phyloP scores from a whole-genome alignment of 1,284 basidiomycete genomes.

The Porogramme epimiltina region DNA sequence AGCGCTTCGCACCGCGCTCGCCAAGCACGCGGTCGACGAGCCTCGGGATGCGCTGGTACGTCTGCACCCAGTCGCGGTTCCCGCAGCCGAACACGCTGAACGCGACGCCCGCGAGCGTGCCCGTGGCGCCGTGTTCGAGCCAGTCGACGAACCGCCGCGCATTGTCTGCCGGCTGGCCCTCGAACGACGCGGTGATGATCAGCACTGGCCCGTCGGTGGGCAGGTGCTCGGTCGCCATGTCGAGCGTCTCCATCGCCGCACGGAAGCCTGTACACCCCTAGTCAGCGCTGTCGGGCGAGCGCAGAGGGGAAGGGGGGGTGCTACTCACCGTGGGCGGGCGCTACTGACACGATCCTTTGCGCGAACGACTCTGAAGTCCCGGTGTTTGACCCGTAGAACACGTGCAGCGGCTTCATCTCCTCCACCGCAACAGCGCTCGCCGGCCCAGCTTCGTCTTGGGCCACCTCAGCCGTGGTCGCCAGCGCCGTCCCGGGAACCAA shows the following conservation, averaged over 20 bases:
- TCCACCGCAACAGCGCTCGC: neutral
- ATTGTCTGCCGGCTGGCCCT: slow-evolving; percentile 53
- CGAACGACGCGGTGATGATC: slow-evolving; percentile 52
- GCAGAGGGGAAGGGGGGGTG: neutral
- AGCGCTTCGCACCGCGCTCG: slow-evolving; percentile 40
- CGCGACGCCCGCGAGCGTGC: slow-evolving; percentile 36
- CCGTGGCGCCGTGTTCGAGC: slow-evolving; percentile 32
- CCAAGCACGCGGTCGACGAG: slow-evolving; percentile 42
- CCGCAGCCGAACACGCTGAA: slow-evolving; percentile 58
- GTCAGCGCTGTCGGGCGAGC: too few relatives aligned
- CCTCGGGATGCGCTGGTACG: slow-evolving; percentile 51
- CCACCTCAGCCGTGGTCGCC: neutral
- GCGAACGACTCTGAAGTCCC: slow-evolving; percentile 54
- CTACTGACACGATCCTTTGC: slow-evolving; percentile 44
- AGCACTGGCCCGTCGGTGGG: slow-evolving; percentile 49
- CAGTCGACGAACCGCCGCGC: slow-evolving; percentile 46
- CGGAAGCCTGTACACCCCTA: slow-evolving; percentile 43
- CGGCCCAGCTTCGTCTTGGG: neutral
- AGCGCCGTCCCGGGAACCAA: slow-evolving; percentile 2
- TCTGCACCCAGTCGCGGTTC: slow-evolving; percentile 52
- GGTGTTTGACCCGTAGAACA: slow-evolving; percentile 50
- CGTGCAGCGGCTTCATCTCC: slow-evolving; percentile 34
- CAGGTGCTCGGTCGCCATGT: slow-evolving; percentile 40
- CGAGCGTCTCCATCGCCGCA: slow-evolving; percentile 42
- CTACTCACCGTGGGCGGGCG: slow-evolving; percentile 37